Conservation (phyloP, 164 flowering plant species). For the Magnolia sinica region DNA sequence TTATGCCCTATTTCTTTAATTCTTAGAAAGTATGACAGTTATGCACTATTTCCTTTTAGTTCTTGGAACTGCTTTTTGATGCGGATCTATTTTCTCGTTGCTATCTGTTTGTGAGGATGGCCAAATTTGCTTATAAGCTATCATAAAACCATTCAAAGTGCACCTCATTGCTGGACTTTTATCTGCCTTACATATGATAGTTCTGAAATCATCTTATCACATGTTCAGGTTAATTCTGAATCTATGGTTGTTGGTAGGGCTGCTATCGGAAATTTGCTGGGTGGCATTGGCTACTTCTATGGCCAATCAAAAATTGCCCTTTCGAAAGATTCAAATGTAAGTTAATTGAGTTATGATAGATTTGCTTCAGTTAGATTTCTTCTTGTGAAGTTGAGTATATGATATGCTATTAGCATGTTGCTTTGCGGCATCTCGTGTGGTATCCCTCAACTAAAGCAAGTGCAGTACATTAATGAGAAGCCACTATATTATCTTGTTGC, state of each 20-base stretch:
- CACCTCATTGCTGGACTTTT: neutral
- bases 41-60: neutral
- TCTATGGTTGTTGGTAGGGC: constrained; percentile 66
- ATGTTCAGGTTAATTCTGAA: constrained; percentile 65
- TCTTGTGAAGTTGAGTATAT: neutral
- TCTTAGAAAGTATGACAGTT: neutral
- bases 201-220: constrained; percentile 11
- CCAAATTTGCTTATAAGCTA: neutral
- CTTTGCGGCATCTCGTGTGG: neutral
- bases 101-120: neutral
- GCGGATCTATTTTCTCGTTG: neutral
- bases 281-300: constrained; percentile 96
- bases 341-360: constrained; percentile 12
- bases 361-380: neutral
- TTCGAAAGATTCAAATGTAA: constrained; percentile 51
- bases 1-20: too few relatives aligned
- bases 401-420: constrained; percentile 1
- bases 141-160: neutral
- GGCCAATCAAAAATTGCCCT: constrained; percentile 85
- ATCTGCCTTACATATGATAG: constrained; percentile 3
- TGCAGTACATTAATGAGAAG: neutral
- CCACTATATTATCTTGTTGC: neutral
- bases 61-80: neutral
- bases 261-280: constrained; percentile 82
- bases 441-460: neutral